These are phyloP conservation scores for Daldinia loculata DNA, from an alignment of 495 filamentous ascomycete genomes.

Conservation along the genomic window DNA sequence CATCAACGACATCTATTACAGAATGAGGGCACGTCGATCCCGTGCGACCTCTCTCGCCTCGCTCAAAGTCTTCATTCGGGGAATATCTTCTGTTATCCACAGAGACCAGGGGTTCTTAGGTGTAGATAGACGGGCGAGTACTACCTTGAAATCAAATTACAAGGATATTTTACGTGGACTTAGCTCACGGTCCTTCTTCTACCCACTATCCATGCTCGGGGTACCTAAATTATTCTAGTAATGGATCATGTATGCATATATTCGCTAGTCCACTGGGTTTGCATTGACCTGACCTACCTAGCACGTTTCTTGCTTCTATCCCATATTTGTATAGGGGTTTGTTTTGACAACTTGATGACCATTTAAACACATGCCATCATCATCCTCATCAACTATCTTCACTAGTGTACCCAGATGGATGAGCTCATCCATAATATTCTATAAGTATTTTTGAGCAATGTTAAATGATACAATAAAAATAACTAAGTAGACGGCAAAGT, in stretches of 20 bases:
- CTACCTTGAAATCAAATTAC: constrained; percentile 32
- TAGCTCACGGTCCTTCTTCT: constrained; percentile 40
- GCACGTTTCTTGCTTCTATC: constrained; percentile 13
- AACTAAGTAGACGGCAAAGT: neutral
- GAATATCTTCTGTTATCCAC: constrained; percentile 32
- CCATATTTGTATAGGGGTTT: constrained; percentile 13
- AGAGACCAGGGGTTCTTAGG: constrained; percentile 27
- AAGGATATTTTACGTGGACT: constrained; percentile 36
- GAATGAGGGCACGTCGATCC: constrained; percentile 32
- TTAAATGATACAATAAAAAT: neutral
- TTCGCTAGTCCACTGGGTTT: constrained; percentile 34
- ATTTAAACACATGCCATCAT: neutral
- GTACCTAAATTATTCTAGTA: constrained; percentile 35
- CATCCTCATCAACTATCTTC: neutral
- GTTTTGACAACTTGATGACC: constrained; percentile 4
- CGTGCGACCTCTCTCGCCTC: constrained; percentile 32
- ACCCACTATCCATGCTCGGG: constrained; percentile 33
- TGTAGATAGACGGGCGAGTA: constrained; percentile 34
- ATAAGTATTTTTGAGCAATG: neutral
- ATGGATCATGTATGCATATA: constrained; percentile 39
- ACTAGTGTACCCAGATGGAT: neutral
- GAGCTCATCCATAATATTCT: neutral
- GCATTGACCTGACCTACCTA: constrained; percentile 23
- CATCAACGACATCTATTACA: constrained; percentile 23
- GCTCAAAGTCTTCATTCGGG: constrained; percentile 28